Base-by-base conservation (phyloP, 2,329 filamentous ascomycete species). In the Pyrenophora seminiperda region DNA sequence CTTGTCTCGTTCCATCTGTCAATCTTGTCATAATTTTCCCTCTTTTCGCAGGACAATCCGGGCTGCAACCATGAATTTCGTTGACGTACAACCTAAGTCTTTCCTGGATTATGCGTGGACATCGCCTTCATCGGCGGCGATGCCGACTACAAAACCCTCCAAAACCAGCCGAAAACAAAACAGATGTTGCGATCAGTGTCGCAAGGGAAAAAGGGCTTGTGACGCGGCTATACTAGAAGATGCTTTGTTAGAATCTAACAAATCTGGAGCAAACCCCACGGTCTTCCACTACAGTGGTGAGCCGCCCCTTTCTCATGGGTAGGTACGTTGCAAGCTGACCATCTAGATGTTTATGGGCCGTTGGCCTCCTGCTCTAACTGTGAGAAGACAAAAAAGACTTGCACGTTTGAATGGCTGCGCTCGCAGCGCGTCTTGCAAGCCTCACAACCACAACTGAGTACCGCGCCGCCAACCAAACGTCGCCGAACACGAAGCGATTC, bases 161-260 rank as follows among this genome's bases (percentile, higher is more conserved):
- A 70, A 67, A 41, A 69, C 69, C 9, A 66, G 62, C 38, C 70
- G 74, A 36, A 73, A 73, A 50, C 75, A 77, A 47, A 71, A 76
- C 48, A 70, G 76, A 40, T 77, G 75, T 51, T 79, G 76, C 54
- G 76, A 79, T 49, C 76, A 76, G 47, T 79, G 76, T 56, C 70
- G 76, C 17, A 75, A 74, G 53, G 76, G 76, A 17, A 78, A 78
- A 56, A 63, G 75, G 46, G 75, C 73, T 5, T 79, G 76, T 58
- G 75, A 79, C 55, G 75, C 74, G 4, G 65, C 65, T 5, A 70
- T 75, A 37, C 32, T 70, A 17, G 68, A 71, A 40, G 70, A 73
- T 40, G 62, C 64, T 2, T 52, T 72, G 41, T 32, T 72, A 11
- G 66, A 69, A 22, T 56, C 50, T 13, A 65, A 49, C 37, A 62